These are phyloP conservation scores for Aspergillus sojae DNA, from an alignment of 2,329 filamentous ascomycete genomes.

Conservation along the genomic window DNA sequence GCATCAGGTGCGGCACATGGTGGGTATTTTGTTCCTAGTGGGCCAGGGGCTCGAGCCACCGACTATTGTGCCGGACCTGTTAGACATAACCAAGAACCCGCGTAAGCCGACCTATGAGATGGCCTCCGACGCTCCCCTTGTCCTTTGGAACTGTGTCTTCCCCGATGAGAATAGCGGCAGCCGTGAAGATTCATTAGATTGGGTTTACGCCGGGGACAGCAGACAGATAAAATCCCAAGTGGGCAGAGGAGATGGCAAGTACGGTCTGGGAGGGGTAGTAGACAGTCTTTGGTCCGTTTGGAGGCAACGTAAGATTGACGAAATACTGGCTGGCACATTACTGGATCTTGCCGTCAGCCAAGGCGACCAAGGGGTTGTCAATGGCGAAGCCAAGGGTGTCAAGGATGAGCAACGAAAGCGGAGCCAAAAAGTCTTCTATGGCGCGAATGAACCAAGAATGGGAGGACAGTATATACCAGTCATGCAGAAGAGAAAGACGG, in stretches of 20 bases:
- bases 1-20: constrained; percentile 97
- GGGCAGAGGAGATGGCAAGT: constrained; percentile 59
- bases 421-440: constrained; percentile 60
- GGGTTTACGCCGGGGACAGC: constrained; percentile 78
- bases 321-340: constrained; percentile 75
- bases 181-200: constrained; percentile 66
- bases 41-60: constrained; percentile 84
- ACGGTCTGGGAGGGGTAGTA: constrained; percentile 67
- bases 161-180: constrained; percentile 55
- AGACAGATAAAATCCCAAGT: constrained; percentile 41
- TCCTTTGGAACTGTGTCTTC: constrained; percentile 96
- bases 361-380: constrained; percentile 37
- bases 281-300: constrained; percentile 81
- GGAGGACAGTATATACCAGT: constrained; percentile 62
- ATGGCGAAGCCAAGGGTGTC: constrained; percentile 26
- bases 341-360: constrained; percentile 62
- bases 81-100: constrained; percentile 73
- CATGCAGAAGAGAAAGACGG: constrained; percentile 58
- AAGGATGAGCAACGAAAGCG: constrained; percentile 31
- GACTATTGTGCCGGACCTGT: constrained; percentile 69
- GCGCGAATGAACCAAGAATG: constrained; percentile 56
- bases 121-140: constrained; percentile 85
- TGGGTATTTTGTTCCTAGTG: constrained; percentile 87
- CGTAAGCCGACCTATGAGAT: constrained; percentile 85
- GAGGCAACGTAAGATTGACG: constrained; percentile 85